A percentile compares a stretch with the other conserved stretches of the same genome.
Conservation (phyloP, 148 eudicot species). For the Rhododendron ferrugineum region DNA sequence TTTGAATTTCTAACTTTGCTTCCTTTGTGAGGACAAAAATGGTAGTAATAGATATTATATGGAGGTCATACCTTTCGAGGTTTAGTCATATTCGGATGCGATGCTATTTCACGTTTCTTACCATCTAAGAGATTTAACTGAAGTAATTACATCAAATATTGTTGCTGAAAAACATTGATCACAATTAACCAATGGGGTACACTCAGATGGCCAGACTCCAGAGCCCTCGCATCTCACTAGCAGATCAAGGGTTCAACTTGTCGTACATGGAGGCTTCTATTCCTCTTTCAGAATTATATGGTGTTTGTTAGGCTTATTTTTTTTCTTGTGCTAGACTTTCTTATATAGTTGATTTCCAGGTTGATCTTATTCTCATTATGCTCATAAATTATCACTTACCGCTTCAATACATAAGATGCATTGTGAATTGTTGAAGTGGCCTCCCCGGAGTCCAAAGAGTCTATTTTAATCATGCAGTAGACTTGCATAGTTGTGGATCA, state of each 20-base stretch:
- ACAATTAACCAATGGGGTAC: background rate
- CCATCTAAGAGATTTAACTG: background rate
- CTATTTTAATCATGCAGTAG: background rate
- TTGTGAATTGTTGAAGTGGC: background rate
- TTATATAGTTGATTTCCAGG: background rate
- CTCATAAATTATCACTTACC: background rate
- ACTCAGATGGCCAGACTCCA: background rate
- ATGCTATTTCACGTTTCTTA: background rate
- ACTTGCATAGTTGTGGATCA: background rate
- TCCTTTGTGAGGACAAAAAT: background rate
- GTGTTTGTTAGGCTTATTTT: background rate
- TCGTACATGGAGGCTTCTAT: background rate
- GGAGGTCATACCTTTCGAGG: background rate
- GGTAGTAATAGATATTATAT: background rate
- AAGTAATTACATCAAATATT: background rate
- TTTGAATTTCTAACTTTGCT: background rate
- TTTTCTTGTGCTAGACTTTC: background rate
- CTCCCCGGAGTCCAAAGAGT: background rate
- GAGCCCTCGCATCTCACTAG: background rate
- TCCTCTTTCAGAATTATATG: background rate
- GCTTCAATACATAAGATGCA: background rate
- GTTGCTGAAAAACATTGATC: background rate
- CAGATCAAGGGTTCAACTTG: background rate
- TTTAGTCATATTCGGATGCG: constrained; percentile 1
- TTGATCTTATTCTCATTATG: background rate